These are phyloP conservation scores for Cercospora janseana DNA, from an alignment of 2,329 filamentous ascomycete species.

Conservation along the genomic window DNA sequence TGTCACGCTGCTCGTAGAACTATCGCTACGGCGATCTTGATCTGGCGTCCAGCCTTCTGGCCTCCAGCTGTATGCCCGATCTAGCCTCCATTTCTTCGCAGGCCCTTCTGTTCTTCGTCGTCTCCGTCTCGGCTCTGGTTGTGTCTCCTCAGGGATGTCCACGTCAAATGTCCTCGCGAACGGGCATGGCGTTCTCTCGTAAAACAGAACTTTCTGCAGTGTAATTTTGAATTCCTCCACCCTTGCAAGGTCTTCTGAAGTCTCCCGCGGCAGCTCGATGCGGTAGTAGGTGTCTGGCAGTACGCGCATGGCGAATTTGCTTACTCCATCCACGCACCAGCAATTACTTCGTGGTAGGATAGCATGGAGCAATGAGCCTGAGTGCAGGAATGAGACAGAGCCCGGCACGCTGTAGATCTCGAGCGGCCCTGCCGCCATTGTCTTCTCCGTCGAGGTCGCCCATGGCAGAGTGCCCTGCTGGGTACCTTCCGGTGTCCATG, in stretches of 20 bases:
- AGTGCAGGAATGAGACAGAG: constrained; percentile 84
- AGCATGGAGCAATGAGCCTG: constrained; percentile 76
- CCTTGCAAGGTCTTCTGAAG: constrained; percentile 61
- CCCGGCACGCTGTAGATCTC: constrained; percentile 83
- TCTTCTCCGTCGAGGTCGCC: constrained; percentile 73
- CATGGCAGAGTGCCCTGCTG: constrained; percentile 62
- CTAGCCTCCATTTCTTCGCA: constrained; percentile 52
- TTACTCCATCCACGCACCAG: constrained; percentile 85
- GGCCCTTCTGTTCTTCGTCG: constrained; percentile 62
- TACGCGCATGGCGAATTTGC: constrained; percentile 84
- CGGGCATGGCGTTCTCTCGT: constrained; percentile 84
- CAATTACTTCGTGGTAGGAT: constrained; percentile 88
- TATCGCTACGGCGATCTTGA: constrained; percentile 19
- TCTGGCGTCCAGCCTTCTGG: constrained; percentile 39
- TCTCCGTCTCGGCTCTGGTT: constrained; percentile 62
- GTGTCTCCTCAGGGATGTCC: constrained; percentile 66
- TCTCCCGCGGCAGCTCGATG: constrained; percentile 73
- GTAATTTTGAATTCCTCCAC: constrained; percentile 68
- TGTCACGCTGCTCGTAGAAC: constrained; percentile 25
- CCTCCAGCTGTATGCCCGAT: constrained; percentile 47
- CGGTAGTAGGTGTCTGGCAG: constrained; percentile 82
- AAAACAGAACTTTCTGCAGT: constrained; percentile 70
- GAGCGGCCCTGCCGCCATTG: constrained; percentile 75
- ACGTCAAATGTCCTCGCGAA: constrained; percentile 76
- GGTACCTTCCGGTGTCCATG: constrained; percentile 24